Conservation (phyloP, 306 rosid species). For the Inga leiocalycina region DNA sequence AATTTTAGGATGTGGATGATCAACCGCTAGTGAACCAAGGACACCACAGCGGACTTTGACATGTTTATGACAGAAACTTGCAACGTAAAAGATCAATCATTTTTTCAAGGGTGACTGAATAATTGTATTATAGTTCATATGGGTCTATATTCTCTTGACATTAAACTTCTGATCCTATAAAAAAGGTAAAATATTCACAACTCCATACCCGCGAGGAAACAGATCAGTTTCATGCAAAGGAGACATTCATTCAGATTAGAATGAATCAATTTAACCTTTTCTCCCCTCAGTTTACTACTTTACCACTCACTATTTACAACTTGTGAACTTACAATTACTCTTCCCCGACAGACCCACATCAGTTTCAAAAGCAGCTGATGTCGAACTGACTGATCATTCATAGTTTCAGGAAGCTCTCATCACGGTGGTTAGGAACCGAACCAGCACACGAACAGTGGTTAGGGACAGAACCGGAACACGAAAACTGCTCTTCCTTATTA, state of each 20-base stretch:
- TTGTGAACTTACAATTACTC: constrained; percentile 36
- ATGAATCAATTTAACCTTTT: constrained; percentile 29
- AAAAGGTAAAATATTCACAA: background rate
- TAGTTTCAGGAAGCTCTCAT: constrained; percentile 20
- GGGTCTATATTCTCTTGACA: background rate
- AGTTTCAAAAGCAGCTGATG: constrained; percentile 28
- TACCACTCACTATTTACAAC: constrained; percentile 35
- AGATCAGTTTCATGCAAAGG: background rate
- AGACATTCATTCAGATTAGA: constrained; percentile 17
- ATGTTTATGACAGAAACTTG: background rate
- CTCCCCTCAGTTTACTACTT: background rate
- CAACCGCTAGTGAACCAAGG: background rate
- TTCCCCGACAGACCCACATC: constrained; percentile 32
- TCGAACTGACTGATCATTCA: background rate
- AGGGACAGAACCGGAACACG: background rate
- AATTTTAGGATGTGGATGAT: too few species aligned
- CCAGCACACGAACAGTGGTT: constrained; percentile 16
- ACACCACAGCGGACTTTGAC: background rate
- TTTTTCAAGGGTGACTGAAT: background rate
- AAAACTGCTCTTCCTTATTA: constrained; percentile 36
- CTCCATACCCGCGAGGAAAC: background rate
- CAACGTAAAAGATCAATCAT: background rate
- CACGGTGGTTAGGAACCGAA: background rate
- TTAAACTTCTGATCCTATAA: background rate
- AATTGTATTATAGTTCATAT: too few species aligned